These are phyloP conservation scores for Rhodomyrtus tomentosa DNA, from an alignment of 345 rosid genomes.

Conservation along the genomic window DNA sequence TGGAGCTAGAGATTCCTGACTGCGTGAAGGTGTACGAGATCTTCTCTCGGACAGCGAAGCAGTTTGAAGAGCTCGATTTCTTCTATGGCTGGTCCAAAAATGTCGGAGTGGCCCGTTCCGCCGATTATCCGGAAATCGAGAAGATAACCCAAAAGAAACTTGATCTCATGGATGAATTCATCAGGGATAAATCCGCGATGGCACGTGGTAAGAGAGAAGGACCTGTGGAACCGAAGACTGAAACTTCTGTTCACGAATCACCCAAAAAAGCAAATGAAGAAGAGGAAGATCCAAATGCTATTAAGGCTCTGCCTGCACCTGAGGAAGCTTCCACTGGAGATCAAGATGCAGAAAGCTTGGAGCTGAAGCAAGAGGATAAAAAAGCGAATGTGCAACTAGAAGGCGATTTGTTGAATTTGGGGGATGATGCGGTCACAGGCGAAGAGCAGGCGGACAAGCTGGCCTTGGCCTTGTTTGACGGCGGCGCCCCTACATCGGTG, in stretches of 20 bases:
- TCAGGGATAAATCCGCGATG: conserved; percentile 55
- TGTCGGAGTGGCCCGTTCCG: conserved; percentile 63
- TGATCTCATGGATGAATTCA: conserved; percentile 75
- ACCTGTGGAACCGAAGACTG: not conserved
- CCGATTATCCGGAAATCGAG: conserved; percentile 94
- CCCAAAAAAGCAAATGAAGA: not conserved
- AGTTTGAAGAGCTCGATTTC: conserved; percentile 67
- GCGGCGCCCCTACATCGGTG: conserved; percentile 30
- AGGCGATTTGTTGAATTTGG: conserved; percentile 70
- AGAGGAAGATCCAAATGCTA: conserved; percentile 52
- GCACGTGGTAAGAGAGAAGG: conserved; percentile 18
- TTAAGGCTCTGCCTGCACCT: conserved; percentile 77
- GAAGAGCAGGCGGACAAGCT: conserved; percentile 73
- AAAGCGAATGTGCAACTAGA: conserved; percentile 34
- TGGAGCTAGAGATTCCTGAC: conserved; percentile 73
- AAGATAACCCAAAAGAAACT: conserved; percentile 67
- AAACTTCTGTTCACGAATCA: not conserved
- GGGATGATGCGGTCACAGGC: conserved; percentile 50
- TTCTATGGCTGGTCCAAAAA: conserved; percentile 80
- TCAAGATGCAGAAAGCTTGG: conserved; percentile 2
- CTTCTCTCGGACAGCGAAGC: conserved; percentile 57
- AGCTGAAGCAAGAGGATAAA: conserved; percentile 23
- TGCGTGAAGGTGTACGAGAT: conserved; percentile 83
- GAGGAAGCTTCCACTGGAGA: conserved; percentile 10
- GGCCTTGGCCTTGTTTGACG: conserved; percentile 73